phyloP scores from a whole-genome alignment of 176 grass and related monocot genomes.

The Alloteropsis semialata region DNA sequence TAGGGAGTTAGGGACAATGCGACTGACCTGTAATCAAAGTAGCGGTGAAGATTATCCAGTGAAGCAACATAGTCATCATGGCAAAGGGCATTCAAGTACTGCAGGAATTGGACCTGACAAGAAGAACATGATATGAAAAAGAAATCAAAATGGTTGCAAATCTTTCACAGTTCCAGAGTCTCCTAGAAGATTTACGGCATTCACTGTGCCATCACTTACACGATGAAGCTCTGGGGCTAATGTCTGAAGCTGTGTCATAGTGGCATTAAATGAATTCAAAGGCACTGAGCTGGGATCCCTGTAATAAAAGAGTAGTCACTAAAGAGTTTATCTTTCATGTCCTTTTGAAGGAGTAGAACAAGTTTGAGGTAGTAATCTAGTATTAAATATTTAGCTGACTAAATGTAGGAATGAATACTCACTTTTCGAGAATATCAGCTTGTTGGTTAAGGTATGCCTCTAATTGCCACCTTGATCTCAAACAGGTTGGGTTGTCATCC shows the following conservation, averaged over 20 bases:
- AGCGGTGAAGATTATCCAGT: slow-evolving; percentile 84
- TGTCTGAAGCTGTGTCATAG: slow-evolving; percentile 71
- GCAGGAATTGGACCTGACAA: slow-evolving; percentile 82
- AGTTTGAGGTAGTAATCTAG: background rate
- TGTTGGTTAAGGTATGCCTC: slow-evolving; percentile 94
- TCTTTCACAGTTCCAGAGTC: background rate
- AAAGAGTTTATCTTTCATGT: slow-evolving; percentile 21
- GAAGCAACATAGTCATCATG: slow-evolving; percentile 87
- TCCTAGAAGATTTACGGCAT: slow-evolving; percentile 20
- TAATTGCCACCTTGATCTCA: slow-evolving; percentile 94
- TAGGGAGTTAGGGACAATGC: slow-evolving; percentile 8
- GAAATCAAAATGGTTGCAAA: background rate
- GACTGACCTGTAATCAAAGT: slow-evolving; percentile 91
- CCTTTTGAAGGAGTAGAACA: slow-evolving; percentile 10
- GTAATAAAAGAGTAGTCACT: slow-evolving; percentile 18
- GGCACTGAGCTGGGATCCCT: slow-evolving; percentile 81
- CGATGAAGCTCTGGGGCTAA: slow-evolving; percentile 86
- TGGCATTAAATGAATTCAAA: slow-evolving; percentile 85
- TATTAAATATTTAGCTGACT: background rate
- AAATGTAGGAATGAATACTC: slow-evolving; percentile 28
- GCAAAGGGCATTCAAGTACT: slow-evolving; percentile 83
- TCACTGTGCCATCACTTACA: slow-evolving; percentile 59
- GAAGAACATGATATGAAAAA: slow-evolving; percentile 21
- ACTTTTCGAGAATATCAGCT: slow-evolving; percentile 94
- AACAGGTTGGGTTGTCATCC: slow-evolving; percentile 55